Evolutionary conservation across 2,329 filamentous ascomycete genomes (phyloP), one percentile per base, ranked within the genome.

Genomic region (Cryphonectria nitschkei): DNA sequence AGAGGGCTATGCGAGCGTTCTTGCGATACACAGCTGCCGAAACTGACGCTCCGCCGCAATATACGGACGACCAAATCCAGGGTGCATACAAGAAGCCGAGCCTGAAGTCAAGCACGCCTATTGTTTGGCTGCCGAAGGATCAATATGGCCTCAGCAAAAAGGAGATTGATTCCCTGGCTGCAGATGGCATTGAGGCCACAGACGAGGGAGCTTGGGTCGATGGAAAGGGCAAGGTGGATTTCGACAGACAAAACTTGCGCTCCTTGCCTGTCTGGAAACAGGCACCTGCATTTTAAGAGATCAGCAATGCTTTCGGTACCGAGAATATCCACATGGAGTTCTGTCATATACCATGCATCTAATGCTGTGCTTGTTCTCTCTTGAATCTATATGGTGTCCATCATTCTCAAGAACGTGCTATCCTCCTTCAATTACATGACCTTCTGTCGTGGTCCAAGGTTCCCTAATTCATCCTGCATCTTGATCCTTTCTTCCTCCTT

Each of bases 141-240:
- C 37, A 52, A 22, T 67, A 71, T 43, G 71, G 71, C 6, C 60
- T 73, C 22, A 73, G 71, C 67, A 73, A 69, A 58, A 63, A 68
- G 41, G 71, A 73, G 41, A 60, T 67, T 9, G 69, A 69, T 16
- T 60, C 43, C 9, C 50, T 73, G 26, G 43, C 56, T 11, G 34
- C 39, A 14, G 71, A 71, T 19, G 39, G 43, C 14, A 34, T 73
- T 13, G 56, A 69, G 16, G 71, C 71, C 16, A 60, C 66, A 1
- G 71, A 73, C 4, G 69, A 68, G 39, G 71, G 71, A n/a, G 69
- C 71, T 22, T 69, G 71, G 71, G 69, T 73, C 14, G 62, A 68
- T 22, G 60, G 50, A 13, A 69, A 65, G 19, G 69, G 71, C 14
- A 52, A 71, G 19, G 71, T 73, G 46, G 71, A 71, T 39, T 73